Conservation (phyloP, 1,284 basidiomycete genomes). For the Schizopora paradoxa region DNA sequence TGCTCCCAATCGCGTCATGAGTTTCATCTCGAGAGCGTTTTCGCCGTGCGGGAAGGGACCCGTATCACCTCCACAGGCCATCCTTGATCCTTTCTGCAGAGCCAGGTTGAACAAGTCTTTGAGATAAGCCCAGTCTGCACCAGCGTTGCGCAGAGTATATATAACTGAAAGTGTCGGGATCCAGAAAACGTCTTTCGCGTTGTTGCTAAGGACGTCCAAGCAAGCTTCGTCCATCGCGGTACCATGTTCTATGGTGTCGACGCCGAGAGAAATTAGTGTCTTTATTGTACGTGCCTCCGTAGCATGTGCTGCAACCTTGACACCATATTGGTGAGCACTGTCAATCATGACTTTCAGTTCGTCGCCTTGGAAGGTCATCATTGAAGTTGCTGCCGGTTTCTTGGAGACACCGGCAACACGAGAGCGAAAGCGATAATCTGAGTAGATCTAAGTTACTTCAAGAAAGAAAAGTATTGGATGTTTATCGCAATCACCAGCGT, state of each 20-base stretch:
- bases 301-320: slow-evolving; percentile 59
- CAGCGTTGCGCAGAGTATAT: slow-evolving; percentile 31
- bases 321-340: slow-evolving; percentile 46
- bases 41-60: slow-evolving; percentile 57
- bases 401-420: slow-evolving; percentile 38
- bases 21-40: slow-evolving; percentile 55
- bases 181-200: slow-evolving; percentile 31
- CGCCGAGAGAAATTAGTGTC: slow-evolving; percentile 32
- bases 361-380: slow-evolving; percentile 40
- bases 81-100: slow-evolving; percentile 37
- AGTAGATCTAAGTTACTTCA: slow-evolving; percentile 1
- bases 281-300: slow-evolving; percentile 35
- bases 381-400: slow-evolving; percentile 28
- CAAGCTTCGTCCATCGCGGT: slow-evolving; percentile 30
- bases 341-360: slow-evolving; percentile 49
- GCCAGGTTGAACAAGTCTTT: slow-evolving; percentile 41
- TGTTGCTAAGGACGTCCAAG: no score
- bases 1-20: slow-evolving; percentile 55
- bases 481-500: slow-evolving; percentile 37
- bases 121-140: slow-evolving; percentile 37
- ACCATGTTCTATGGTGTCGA: slow-evolving; percentile 50
- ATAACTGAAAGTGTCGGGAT: slow-evolving; percentile 57
- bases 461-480: slow-evolving; percentile 9
- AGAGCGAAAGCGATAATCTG: slow-evolving; percentile 50
- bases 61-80: slow-evolving; percentile 61